Evolutionary conservation across 257 asterid genomes (phyloP).

Genomic region (Penstemon newberryi): DNA sequence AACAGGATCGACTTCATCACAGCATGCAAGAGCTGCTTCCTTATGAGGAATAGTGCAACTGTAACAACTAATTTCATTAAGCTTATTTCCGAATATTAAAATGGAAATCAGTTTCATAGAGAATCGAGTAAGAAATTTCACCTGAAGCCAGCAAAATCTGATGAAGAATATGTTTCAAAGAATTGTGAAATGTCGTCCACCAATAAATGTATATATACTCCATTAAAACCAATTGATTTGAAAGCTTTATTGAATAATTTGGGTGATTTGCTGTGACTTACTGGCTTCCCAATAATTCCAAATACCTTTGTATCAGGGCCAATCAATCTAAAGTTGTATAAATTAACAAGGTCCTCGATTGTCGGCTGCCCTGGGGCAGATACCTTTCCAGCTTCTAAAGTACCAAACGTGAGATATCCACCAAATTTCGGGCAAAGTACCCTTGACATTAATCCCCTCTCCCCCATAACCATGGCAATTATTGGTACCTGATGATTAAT

Average conservation of each 20-base stretch:
- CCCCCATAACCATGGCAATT: conserved; percentile 58
- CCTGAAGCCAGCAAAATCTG: conserved; percentile 96
- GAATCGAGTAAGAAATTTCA: conserved; percentile 31
- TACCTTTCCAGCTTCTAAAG: conserved; percentile 76
- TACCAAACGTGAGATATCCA: conserved; percentile 94
- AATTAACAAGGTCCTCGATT: conserved; percentile 63
- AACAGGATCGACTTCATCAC: conserved; percentile 82
- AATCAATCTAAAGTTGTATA: conserved; percentile 78
- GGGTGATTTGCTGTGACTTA: conserved; percentile 96
- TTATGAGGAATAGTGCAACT: conserved; percentile 97
- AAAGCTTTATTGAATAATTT: conserved; percentile 76
- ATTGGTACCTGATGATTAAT: no score
- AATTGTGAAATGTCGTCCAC: conserved; percentile 75
- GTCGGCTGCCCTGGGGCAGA: conserved; percentile 99
- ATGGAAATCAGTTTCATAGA: not conserved
- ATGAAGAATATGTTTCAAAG: conserved; percentile 70
- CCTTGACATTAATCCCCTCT: conserved; percentile 53
- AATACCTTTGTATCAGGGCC: conserved; percentile 81
- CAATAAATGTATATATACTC: conserved; percentile 71
- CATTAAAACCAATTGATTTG: conserved; percentile 69
- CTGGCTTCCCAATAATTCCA: conserved; percentile 95
- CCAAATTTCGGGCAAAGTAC: conserved; percentile 92
- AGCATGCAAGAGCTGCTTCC: conserved; percentile 67
- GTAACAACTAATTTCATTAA: conserved; percentile 35
- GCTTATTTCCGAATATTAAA: not conserved